Base-by-base conservation (phyloP, 2,329 filamentous ascomycete genomes). In the Beauveria asiatica region DNA sequence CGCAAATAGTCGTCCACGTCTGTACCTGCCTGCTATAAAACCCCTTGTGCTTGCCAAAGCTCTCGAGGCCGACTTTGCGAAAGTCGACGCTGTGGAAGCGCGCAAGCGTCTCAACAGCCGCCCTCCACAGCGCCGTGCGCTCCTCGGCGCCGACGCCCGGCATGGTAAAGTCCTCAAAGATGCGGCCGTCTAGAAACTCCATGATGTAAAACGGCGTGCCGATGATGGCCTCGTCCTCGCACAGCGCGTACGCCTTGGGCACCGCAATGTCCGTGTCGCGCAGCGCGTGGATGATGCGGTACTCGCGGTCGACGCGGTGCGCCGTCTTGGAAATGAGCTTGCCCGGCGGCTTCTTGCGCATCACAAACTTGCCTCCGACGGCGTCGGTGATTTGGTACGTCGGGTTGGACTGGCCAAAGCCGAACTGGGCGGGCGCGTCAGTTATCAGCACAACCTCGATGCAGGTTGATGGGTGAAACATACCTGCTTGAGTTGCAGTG, bases 341-440 rank as follows among this genome's bases (percentile, higher is more conserved):
- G 64, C 94, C 94, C n/a, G 94, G 93, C 1, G 94, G 94, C 77
- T 97, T 97, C 83, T 99, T 97, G 72, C 94, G 90, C 78, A 97
- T 83, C 39, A 99, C 94, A 76, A 87, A 96, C 70, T 86, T 85
- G 66, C 78, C 74, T 56, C 86, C 84, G 70, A 85, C 80, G 65
- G 84, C 80, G 57, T 86, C 86, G 17, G 86, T 96, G 69, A 97
- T 81, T 69, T 93, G 90, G 76, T 97, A 99, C 2, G 94, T 99
- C 49, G 94, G 94, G 72, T 97, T 99, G 61, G 91, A 96, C 76
- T 97, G 94, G 62, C 94, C 94, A 73, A 95, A 97, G 68, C 92
- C 91, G 72, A 97, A 99, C 90, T 97, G 69, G n/a, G 4, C 8
- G 19, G 23, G 25, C n/a, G 4, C n/a, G 42, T 51, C 10, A 45